phyloP scores from a whole-genome alignment of 192 early-diverging fungal genomes.

The Podila epigama region DNA sequence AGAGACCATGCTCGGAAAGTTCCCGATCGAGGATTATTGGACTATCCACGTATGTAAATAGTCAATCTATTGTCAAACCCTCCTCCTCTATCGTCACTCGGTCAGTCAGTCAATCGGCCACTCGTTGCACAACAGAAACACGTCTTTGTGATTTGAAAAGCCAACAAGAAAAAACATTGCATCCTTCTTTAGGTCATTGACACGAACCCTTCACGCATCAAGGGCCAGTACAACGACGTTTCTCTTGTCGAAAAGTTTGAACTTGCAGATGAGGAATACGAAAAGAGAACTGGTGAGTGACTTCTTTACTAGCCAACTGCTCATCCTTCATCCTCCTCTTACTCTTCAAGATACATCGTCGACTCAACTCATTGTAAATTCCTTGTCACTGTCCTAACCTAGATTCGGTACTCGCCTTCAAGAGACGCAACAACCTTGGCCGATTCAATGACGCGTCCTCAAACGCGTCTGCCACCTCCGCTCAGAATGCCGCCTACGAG shows the following conservation, averaged over 20 bases:
- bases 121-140: too few species aligned
- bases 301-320: neutral
- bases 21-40: slow-evolving; percentile 85
- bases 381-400: neutral
- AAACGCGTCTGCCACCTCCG: slow-evolving; percentile 38
- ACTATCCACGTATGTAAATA: slow-evolving; percentile 64
- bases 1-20: slow-evolving; percentile 82
- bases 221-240: slow-evolving; percentile 84
- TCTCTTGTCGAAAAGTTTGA: slow-evolving; percentile 95
- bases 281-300: slow-evolving; percentile 69
- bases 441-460: slow-evolving; percentile 74
- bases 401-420: slow-evolving; percentile 90
- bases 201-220: slow-evolving; percentile 67
- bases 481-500: slow-evolving; percentile 58
- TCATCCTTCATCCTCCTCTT: slow-evolving; percentile 7
- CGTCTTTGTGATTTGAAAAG: too few species aligned
- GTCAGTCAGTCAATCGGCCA: too few species aligned
- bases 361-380: too few species aligned
- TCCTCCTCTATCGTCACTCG: too few species aligned
- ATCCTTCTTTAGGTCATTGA: slow-evolving; percentile 67
- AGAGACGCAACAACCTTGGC: slow-evolving; percentile 88
- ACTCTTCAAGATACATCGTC: too few species aligned
- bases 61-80: neutral
- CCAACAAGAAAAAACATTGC: too few species aligned
- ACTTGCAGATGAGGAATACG: slow-evolving; percentile 88